Evolutionary conservation across 1,139 yeast genomes (phyloP).

Genomic region (Candida tunisiensis): DNA sequence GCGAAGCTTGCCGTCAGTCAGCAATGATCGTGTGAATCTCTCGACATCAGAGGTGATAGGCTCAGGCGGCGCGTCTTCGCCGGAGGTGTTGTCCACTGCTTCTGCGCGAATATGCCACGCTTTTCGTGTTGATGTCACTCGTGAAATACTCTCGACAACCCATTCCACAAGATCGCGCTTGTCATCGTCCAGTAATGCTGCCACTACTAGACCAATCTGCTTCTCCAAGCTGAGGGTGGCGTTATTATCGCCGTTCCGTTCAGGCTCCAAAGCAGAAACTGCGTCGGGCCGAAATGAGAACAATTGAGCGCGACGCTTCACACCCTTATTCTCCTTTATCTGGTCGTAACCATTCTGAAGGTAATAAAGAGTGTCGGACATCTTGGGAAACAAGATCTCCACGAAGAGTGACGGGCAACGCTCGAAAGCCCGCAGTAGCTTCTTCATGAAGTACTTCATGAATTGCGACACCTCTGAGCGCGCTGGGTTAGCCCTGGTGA

Average conservation of each 20-base stretch:
- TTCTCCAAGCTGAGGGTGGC: conserved; percentile 11
- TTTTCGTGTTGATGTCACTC: no score
- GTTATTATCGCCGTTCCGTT: conserved; percentile 10
- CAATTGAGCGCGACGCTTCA: no score
- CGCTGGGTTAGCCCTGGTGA: conserved; percentile 23
- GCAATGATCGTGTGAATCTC: no score
- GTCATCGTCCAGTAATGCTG: conserved; percentile 31
- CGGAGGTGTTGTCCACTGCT: no score
- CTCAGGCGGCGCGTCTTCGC: no score
- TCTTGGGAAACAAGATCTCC: conserved; percentile 46
- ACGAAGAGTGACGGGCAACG: conserved; percentile 41
- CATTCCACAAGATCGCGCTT: conserved; percentile 26
- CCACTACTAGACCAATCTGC: conserved; percentile 26
- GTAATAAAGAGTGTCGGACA: conserved; percentile 29
- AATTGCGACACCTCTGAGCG: conserved; percentile 51
- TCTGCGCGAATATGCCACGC: no score
- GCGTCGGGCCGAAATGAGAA: no score
- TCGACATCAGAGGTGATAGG: no score
- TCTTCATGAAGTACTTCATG: conserved; percentile 48
- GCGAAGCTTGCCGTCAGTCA: no score
- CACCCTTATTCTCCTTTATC: no score
- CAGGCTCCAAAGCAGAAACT: conserved; percentile 1
- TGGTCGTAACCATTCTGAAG: conserved; percentile 40
- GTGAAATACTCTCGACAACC: conserved; percentile 27
- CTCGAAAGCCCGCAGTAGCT: conserved; percentile 32